Percentiles rank a stretch among this genome's conserved stretches.
These are phyloP conservation scores for Colletotrichum tamarilloi DNA, from an alignment of 2,329 filamentous ascomycete species.

Conservation along the genomic window DNA sequence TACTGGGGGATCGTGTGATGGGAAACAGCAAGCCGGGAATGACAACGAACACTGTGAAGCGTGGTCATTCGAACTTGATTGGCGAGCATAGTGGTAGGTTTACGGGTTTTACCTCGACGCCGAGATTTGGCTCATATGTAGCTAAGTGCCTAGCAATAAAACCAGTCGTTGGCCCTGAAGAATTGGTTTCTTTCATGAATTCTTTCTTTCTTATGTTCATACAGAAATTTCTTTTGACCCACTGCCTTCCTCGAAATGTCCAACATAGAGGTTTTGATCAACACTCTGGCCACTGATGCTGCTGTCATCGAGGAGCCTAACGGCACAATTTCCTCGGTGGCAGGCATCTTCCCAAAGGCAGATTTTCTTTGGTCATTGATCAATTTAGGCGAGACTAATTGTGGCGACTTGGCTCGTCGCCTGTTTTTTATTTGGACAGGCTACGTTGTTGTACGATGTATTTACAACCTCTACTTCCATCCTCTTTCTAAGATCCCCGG, in stretches of 20 bases:
- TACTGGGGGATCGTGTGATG: not conserved
- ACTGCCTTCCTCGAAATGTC: not conserved
- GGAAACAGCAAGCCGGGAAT: not conserved
- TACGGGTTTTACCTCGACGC: not conserved
- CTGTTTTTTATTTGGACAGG: not conserved
- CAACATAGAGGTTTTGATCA: not conserved
- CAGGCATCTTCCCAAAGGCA: not conserved
- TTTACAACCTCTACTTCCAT: conserved; percentile 43
- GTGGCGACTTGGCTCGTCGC: not conserved
- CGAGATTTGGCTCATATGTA: too few relatives aligned
- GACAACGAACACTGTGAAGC: not conserved
- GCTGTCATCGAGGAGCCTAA: not conserved
- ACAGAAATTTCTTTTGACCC: not conserved
- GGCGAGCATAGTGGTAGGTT: not conserved
- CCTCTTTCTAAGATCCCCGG: conserved; percentile 44
- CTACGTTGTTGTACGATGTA: not conserved
- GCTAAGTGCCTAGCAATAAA: not conserved
- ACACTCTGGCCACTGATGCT: not conserved
- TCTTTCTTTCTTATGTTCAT: not conserved
- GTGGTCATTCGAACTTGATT: not conserved
- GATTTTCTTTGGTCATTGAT: not conserved
- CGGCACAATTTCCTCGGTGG: not conserved
- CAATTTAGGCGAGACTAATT: not conserved
- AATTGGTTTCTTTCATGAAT: not conserved
- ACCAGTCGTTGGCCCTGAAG: not conserved